phyloP scores from a whole-genome alignment of 1,284 basidiomycete genomes.

The Microbotryum silenes-acaulis region DNA sequence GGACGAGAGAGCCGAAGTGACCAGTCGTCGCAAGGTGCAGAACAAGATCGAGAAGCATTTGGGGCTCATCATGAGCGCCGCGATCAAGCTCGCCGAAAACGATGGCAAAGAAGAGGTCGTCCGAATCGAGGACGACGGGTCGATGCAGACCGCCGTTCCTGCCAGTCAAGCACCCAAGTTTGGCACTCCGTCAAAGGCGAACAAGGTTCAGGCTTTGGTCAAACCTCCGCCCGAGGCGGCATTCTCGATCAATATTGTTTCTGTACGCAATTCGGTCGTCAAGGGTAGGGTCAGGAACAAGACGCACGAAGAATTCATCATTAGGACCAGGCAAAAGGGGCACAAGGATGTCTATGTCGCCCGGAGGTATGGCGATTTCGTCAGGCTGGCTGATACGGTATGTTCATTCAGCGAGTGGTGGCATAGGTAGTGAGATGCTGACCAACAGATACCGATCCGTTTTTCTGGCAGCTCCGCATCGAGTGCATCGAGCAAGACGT shows the following conservation, averaged over 20 bases:
- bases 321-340: slow-evolving; percentile 69
- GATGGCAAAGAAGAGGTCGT: slow-evolving; percentile 77
- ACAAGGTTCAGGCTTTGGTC: not conserved
- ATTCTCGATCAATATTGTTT: slow-evolving; percentile 84
- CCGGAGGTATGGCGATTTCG: slow-evolving; percentile 90
- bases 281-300: slow-evolving; percentile 74
- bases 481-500: slow-evolving; percentile 70
- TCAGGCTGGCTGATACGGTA: slow-evolving; percentile 72
- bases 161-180: slow-evolving; percentile 45
- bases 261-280: slow-evolving; percentile 68
- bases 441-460: not conserved
- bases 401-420: slow-evolving; percentile 32
- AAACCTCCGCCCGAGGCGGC: not conserved
- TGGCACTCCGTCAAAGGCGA: not conserved
- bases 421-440: not conserved
- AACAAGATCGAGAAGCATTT: slow-evolving; percentile 75
- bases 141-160: slow-evolving; percentile 56
- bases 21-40: slow-evolving; percentile 54
- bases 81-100: slow-evolving; percentile 57
- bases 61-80: slow-evolving; percentile 67
- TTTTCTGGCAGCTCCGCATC: slow-evolving; percentile 58
- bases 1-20: slow-evolving; percentile 51
- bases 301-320: slow-evolving; percentile 91
- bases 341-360: slow-evolving; percentile 77
- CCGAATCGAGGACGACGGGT: slow-evolving; percentile 51